A percentile compares a stretch with the other conserved stretches of the same genome.
Evolutionary conservation across 345 rosid species (phyloP).

Genomic region (Limnanthes douglasii): DNA sequence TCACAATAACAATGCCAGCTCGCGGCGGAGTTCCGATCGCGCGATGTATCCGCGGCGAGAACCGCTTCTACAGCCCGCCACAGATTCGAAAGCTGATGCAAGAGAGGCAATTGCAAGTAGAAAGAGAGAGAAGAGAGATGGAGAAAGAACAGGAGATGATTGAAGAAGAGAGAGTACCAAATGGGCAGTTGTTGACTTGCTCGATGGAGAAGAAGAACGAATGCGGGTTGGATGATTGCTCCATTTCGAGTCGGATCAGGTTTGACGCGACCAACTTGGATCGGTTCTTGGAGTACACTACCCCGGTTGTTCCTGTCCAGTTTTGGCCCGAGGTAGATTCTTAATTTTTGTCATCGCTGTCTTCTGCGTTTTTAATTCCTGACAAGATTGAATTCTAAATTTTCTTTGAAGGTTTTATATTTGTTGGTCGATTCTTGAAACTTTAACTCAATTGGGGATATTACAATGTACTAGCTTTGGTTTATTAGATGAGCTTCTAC

Average conservation of each 20-base stretch:
- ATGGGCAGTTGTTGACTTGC: neutral
- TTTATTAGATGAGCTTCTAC: no score
- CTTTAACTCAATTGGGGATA: no score
- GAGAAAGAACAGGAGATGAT: slow-evolving; percentile 11
- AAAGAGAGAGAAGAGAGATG: slow-evolving; percentile 8
- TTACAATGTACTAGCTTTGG: no score
- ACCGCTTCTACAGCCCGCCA: slow-evolving; percentile 40
- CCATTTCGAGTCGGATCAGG: slow-evolving; percentile 17
- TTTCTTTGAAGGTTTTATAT: no score
- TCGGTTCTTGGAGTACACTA: slow-evolving; percentile 64
- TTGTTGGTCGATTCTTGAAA: no score
- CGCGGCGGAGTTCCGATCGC: no score
- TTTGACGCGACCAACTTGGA: slow-evolving; percentile 43
- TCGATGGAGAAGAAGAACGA: slow-evolving; percentile 15
- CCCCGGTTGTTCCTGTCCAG: slow-evolving; percentile 55
- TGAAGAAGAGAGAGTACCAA: slow-evolving; percentile 7
- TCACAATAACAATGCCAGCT: no score
- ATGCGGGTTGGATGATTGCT: slow-evolving; percentile 25
- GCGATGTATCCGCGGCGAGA: slow-evolving; percentile 23
- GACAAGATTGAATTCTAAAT: no score
- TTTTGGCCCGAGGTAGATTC: slow-evolving; percentile 46
- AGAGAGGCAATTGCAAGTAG: slow-evolving; percentile 20
- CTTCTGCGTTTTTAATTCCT: no score
- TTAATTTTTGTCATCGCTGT: neutral
- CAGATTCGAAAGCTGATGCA: slow-evolving; percentile 16